Evolutionary conservation across 805 yeast species (phyloP), one percentile per base, ranked within the genome.

Genomic region (Saturnispora sanitii): DNA sequence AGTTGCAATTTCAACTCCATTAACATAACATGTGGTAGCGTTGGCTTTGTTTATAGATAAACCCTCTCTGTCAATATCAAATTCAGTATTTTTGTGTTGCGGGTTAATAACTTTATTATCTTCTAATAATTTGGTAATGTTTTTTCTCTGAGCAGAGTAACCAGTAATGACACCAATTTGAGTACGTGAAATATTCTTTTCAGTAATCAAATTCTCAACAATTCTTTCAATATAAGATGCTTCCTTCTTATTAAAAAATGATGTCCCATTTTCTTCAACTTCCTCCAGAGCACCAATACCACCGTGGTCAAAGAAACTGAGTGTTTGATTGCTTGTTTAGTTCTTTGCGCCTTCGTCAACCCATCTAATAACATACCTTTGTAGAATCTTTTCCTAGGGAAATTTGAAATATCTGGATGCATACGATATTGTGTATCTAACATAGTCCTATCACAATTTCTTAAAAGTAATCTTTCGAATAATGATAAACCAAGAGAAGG

Each of bases 401-500:
- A 92, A 37, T 53, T 62, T 28, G 96, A 82, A 29, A 90, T 90
- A 4, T 68, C 77, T 0, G 97, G 95, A 57, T 92, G 94, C 98
- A 90, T 88, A 64, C 97, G 88, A 56, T 88, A 88, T 56, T 88
- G 97, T 1, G 77, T 73, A 49, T 33, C 30, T 35, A 20, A 34
- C 41, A 17, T 28, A 28, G 9, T 16, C 7, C 20, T 34, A 4
- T n/a, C 38, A 35, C 19, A 23, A 26, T 22, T 27, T 13, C 13
- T 37, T 22, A 8, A 22, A 16, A 17, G 22, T 20, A 4, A 25
- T 35, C 1, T 22, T 23, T 22, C 7, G 23, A 29, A 30, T 32
- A n/a, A 29, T 2, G 8, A 35, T 26, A 12, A 33, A 16, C 4
- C 31, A 18, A 1, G 8, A 12, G 2, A 23, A 3, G 11, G 11